Evolutionary conservation across 2,329 filamentous ascomycete genomes (phyloP).

Genomic region (Alternaria triticina): DNA sequence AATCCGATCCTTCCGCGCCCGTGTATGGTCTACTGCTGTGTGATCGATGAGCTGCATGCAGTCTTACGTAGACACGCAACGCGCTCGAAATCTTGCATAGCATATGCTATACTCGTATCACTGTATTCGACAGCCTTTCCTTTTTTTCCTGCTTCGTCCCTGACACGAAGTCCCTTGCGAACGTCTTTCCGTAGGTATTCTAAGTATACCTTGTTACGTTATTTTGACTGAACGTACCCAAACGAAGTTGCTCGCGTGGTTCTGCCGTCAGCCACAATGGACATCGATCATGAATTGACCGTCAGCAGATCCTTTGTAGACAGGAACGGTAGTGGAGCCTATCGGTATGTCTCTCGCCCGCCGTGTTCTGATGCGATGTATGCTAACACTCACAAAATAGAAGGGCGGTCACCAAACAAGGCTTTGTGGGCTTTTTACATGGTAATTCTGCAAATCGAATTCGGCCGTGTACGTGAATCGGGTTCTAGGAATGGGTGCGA

Average conservation of each 20-base stretch:
- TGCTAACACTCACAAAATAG: not conserved
- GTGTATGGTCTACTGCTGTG: not conserved
- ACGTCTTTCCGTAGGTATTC: not conserved
- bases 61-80: not conserved
- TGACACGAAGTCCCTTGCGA: not conserved
- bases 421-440: not conserved
- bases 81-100: not conserved
- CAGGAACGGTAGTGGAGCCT: not conserved
- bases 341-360: not conserved
- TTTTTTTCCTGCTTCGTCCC: not conserved
- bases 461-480: not conserved
- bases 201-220: not conserved
- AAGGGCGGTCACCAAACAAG: not conserved
- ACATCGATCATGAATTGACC: not conserved
- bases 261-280: not conserved
- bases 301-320: not conserved
- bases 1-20: constrained; percentile 2
- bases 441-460: not conserved
- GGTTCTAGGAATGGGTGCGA: not conserved
- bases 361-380: not conserved
- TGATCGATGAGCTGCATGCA: constrained; percentile 2
- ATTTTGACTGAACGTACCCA: not conserved
- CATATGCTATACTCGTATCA: not conserved
- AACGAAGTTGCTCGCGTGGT: not conserved
- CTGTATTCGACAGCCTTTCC: not conserved